Conservation (phyloP, 1,284 basidiomycete species). For the Sphagnurus paluster region DNA sequence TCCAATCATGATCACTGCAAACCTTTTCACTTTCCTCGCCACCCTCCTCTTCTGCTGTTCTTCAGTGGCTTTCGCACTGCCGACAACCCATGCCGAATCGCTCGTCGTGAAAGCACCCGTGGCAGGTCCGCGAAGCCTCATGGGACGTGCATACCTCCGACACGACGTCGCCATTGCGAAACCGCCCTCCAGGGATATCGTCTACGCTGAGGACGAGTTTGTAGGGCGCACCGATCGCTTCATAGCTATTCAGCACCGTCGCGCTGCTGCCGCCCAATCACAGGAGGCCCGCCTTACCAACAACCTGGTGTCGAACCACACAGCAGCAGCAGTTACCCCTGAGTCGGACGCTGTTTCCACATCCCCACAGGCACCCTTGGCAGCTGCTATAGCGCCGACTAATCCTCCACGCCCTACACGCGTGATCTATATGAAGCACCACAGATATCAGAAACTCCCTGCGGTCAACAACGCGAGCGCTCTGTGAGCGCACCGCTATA, state of each 20-base stretch:
- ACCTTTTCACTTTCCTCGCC: constrained; percentile 9
- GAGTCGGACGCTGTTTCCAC: not conserved
- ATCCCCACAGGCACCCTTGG: not conserved
- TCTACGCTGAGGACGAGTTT: not conserved
- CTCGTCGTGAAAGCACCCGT: not conserved
- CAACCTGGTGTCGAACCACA: not conserved
- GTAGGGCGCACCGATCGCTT: constrained; percentile 10
- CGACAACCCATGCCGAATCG: not conserved
- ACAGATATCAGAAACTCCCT: not conserved
- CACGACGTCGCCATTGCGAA: constrained; percentile 1
- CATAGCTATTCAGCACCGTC: constrained; percentile 3
- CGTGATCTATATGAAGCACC: not conserved
- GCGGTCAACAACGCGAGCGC: not conserved
- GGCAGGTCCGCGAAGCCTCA: constrained; percentile 11
- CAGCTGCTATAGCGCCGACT: not conserved
- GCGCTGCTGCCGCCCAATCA: not conserved
- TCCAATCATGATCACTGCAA: constrained; percentile 7
- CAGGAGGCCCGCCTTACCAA: not conserved
- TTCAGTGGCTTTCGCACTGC: constrained; percentile 10
- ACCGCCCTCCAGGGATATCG: not conserved
- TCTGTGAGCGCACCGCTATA: not conserved
- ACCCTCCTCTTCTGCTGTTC: no score
- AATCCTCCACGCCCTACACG: not conserved
- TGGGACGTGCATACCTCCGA: constrained; percentile 10
- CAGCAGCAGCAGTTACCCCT: not conserved